Base-by-base conservation (phyloP, 768 basidiomycete genomes). In the Tricholoma saponaceum region DNA sequence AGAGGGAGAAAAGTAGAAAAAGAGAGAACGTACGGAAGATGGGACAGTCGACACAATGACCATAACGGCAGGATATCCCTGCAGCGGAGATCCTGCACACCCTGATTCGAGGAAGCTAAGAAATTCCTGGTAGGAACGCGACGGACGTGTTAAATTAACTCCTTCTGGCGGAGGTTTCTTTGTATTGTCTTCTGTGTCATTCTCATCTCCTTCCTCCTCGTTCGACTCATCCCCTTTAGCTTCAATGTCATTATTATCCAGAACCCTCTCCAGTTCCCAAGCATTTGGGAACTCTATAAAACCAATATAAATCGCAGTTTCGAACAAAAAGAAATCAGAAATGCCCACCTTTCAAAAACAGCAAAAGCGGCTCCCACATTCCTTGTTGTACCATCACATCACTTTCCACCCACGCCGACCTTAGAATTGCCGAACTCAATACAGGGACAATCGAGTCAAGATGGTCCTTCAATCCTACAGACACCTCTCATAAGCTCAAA, bases 11-110 rank as follows among this genome's bases (percentile, higher is more conserved):
- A 54, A 30, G 26, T 8, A 16, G 28, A 28, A 14, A 8, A 56
- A 35, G 16, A 22, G 18, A 14, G 23, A 41, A 68, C 84, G 52
- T 70, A 92, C 89, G 41, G 78, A 74, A 12, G 78, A 69, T 0
- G 93, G 90, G 12, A 98, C 81, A 0, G 92, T 94, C 1, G 92
- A 90, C 13, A 98, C 67, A 23, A 95, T 78, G 23, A 97, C 77
- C 16, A 97, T 73, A 25, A 96, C 78, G 1, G 86, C 79, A 0
- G 92, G 93, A 69, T 97, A 98, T 2, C 89, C 90, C 61, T 89
- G 80, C 1, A 83, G 67, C 0, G 93, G 88, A 4, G 87, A 83
- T 0, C 89, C 88, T n/a, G 83, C 82, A 68, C 94, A 97, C 10
- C 87, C 92, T 1, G 83, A 72, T 55, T 85, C 76, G 20, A 98